Conservation (phyloP, 805 yeast genomes). For the Cyberlindnera subsufficiens region DNA sequence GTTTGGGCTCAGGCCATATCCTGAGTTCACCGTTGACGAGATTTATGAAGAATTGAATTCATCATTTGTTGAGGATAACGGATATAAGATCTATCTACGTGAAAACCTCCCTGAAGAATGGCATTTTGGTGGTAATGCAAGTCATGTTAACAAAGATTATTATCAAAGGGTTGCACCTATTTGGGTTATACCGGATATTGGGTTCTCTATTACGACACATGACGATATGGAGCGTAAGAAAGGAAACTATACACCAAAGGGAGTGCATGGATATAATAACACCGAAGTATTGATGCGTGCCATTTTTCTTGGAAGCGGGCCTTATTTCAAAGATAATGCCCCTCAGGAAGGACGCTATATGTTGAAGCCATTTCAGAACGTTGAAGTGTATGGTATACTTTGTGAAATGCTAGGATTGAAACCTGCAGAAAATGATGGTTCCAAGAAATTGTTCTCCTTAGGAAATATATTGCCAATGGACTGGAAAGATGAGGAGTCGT, state of each 20-base stretch:
- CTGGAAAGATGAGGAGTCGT: conserved; percentile 43
- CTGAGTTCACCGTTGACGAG: conserved; percentile 33
- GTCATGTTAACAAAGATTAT: conserved; percentile 23
- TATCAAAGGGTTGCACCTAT: conserved; percentile 72
- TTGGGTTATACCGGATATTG: conserved; percentile 80
- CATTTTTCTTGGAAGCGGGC: conserved; percentile 74
- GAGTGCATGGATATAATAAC: conserved; percentile 84
- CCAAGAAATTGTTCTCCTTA: conserved; percentile 23
- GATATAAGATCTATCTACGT: conserved; percentile 43
- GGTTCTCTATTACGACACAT: conserved; percentile 66
- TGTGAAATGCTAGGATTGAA: conserved; percentile 53
- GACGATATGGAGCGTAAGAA: conserved; percentile 38
- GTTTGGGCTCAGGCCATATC: conserved; percentile 62
- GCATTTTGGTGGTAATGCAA: conserved; percentile 24
- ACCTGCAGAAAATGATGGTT: conserved; percentile 61
- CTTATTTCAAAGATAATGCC: conserved; percentile 45
- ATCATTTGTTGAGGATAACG: conserved; percentile 24
- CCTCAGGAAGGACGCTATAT: conserved; percentile 19
- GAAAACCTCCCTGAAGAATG: conserved; percentile 45
- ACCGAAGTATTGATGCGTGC: conserved; percentile 79
- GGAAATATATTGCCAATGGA: conserved; percentile 28
- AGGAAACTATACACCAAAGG: conserved; percentile 29
- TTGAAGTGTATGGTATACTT: conserved; percentile 66
- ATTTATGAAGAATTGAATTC: conserved; percentile 37
- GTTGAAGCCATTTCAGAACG: conserved; percentile 61